phyloP scores from a whole-genome alignment of 768 basidiomycete genomes.

The Pisolithus albus region DNA sequence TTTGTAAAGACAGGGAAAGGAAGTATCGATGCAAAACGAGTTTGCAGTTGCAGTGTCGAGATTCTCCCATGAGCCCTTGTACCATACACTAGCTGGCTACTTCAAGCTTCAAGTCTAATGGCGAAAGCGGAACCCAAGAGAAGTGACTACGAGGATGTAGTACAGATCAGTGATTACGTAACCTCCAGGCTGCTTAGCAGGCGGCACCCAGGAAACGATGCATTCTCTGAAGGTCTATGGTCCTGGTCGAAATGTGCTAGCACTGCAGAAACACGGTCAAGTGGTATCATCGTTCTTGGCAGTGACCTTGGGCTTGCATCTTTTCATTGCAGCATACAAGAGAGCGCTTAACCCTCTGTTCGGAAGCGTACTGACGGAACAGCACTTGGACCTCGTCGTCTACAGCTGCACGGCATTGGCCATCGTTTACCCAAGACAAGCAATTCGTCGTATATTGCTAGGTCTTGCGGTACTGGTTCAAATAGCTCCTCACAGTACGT shows the following conservation, averaged over 20 bases:
- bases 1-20: neutral
- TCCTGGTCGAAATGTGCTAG: neutral
- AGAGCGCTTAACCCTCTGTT: slow-evolving; percentile 65
- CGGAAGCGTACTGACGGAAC: slow-evolving; percentile 49
- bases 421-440: slow-evolving; percentile 25
- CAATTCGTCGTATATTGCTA: slow-evolving; percentile 16
- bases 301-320: slow-evolving; percentile 37
- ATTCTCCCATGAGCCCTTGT: too few relatives aligned
- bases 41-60: too few relatives aligned
- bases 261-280: slow-evolving; percentile 9
- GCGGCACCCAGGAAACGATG: too few relatives aligned
- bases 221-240: too few relatives aligned
- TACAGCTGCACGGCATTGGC: slow-evolving; percentile 32
- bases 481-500: slow-evolving; percentile 54
- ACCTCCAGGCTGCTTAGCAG: too few relatives aligned
- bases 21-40: too few relatives aligned
- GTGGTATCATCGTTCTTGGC: slow-evolving; percentile 21
- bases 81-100: too few relatives aligned
- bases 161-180: too few relatives aligned
- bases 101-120: too few relatives aligned
- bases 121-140: too few relatives aligned
- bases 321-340: slow-evolving; percentile 56
- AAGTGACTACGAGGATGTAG: too few relatives aligned
- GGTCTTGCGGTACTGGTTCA: slow-evolving; percentile 37
- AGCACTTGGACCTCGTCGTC: slow-evolving; percentile 39